Conservation (phyloP, 805 yeast genomes). For the Nakazawaea holstii region DNA sequence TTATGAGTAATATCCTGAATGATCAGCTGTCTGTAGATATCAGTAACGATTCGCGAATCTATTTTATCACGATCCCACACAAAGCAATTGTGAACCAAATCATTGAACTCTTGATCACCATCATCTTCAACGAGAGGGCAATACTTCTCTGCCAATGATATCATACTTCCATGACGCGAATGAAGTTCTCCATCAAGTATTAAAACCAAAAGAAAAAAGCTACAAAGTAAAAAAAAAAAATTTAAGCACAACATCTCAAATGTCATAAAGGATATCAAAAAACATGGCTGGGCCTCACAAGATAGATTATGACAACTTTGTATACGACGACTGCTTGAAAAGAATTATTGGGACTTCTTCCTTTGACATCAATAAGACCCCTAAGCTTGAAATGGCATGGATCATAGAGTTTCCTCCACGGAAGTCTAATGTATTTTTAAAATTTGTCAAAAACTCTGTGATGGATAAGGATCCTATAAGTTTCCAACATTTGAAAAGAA, state of each 20-base stretch:
- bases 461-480: conserved; percentile 20
- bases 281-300: conserved; percentile 16
- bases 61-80: background rate
- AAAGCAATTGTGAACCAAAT: background rate
- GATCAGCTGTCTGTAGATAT: conserved; percentile 1
- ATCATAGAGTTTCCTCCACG: conserved; percentile 33
- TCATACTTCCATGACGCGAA: background rate
- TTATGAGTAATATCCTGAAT: conserved; percentile 15
- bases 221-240: background rate
- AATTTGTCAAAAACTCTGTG: conserved; percentile 19
- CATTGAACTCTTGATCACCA: background rate
- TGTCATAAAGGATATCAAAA: background rate
- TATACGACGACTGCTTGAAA: conserved; percentile 32
- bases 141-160: conserved; percentile 1
- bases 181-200: background rate
- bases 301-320: conserved; percentile 38
- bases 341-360: conserved; percentile 28
- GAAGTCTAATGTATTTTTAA: conserved; percentile 22
- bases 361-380: conserved; percentile 17
- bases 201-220: too few species aligned
- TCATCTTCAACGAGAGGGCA: background rate
- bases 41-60: background rate
- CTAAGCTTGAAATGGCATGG: conserved; percentile 36
- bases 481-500: conserved; percentile 48
- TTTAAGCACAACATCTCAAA: background rate